These are phyloP conservation scores for Russula sp. DNA, from an alignment of 768 basidiomycete species.

Conservation along the genomic window DNA sequence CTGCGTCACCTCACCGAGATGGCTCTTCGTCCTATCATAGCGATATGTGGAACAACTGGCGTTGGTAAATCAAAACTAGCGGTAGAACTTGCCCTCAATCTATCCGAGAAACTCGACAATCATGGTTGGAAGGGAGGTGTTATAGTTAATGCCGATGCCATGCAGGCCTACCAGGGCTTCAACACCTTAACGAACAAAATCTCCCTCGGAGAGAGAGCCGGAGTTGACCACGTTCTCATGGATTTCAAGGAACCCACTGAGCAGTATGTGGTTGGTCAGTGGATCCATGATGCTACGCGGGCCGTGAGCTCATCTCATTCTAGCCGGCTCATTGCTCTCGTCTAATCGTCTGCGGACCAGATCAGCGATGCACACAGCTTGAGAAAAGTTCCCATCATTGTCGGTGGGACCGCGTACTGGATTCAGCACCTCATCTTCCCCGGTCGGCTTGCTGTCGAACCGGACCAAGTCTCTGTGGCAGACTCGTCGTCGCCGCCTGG, in stretches of 20 bases:
- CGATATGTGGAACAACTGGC: constrained; percentile 90
- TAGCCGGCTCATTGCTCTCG: not conserved
- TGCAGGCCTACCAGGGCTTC: constrained; percentile 93
- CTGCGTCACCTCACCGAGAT: constrained; percentile 24
- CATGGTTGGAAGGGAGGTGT: constrained; percentile 55
- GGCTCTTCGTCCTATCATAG: constrained; percentile 60
- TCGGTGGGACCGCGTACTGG: constrained; percentile 97
- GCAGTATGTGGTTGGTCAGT: constrained; percentile 82
- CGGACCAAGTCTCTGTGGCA: constrained; percentile 5
- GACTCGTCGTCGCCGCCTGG: constrained; percentile 12
- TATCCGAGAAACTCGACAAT: constrained; percentile 34
- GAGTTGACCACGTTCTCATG: constrained; percentile 86
- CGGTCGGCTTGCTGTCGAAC: constrained; percentile 47
- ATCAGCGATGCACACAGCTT: constrained; percentile 65
- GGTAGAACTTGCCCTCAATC: constrained; percentile 72
- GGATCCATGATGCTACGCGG: constrained; percentile 75
- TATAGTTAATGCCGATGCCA: constrained; percentile 93
- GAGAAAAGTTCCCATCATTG: constrained; percentile 74
- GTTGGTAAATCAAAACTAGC: constrained; percentile 94
- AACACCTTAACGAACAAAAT: constrained; percentile 95
- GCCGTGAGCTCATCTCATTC: constrained; percentile 46
- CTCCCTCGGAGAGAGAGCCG: constrained; percentile 63
- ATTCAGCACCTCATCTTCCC: constrained; percentile 94
- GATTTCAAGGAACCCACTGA: constrained; percentile 81
- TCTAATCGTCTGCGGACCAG: constrained; percentile 35